Evolutionary conservation across 306 rosid species (phyloP), one percentile per base, ranked within the genome.

Genomic region (Betula pendula): DNA sequence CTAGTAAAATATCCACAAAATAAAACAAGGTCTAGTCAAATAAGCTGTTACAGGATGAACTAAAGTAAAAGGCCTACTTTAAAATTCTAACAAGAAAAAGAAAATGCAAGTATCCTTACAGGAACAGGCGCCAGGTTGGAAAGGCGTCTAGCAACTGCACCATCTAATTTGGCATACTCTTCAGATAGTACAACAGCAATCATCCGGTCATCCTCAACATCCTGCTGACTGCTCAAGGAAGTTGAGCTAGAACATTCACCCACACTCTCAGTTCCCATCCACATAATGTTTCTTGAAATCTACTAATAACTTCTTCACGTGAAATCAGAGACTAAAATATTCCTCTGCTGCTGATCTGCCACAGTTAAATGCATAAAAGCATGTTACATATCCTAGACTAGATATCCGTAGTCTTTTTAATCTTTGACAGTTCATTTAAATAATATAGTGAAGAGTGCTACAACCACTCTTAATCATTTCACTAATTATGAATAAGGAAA

Each of bases 121-220:
- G 95, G 85, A 83, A 89, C 69, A 68, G 98, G 89, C 22, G 89
- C 93, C 31, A 89, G 88, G 74, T 87, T 89, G 68, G 95, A 59
- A 68, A 91, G 97, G 82, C 90, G 93, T 56, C 81, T 78, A 29
- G 87, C 89, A 47, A 88, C 85, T 25, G 85, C 84, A 65, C 92
- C 96, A 59, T 93, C 93, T 71, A 91, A 80, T 8, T 91, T 79
- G 59, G 98, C 93, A 72, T 93, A 91, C 82, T 89, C 98, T 83
- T 93, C 98, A 2, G 98, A 76, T 42, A 93, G 82, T 3, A 84
- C 84, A 77, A 71, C 62, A 74, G 97, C 98, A 75, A 93, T 93
- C 98, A 93, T 93, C 68, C 76, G 80, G 70, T 93, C 98, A 85
- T 93, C 92, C 68, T 87, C 88, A 75, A 79, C 49, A 71, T 85